Conservation (phyloP, 75 land plant species). For the Pinus taeda region DNA sequence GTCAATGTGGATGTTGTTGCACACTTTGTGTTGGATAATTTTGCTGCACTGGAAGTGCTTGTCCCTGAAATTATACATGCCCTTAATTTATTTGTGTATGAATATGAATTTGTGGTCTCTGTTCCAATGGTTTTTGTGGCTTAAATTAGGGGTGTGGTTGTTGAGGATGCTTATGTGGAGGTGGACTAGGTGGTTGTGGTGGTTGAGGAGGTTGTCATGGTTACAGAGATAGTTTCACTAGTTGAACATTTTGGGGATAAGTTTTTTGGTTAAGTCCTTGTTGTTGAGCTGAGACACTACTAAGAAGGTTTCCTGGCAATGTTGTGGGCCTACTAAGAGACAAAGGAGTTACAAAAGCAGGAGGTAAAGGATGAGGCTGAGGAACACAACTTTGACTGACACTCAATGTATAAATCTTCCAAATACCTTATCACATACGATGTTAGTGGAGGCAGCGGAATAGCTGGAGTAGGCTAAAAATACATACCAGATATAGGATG, state of each 20-base stretch:
- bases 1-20: constrained; percentile 37
- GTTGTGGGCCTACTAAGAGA: constrained; percentile 52
- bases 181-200: constrained; percentile 54
- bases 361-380: constrained; percentile 33
- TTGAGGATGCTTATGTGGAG: constrained; percentile 44
- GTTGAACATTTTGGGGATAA: constrained; percentile 29
- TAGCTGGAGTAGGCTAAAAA: constrained; percentile 14
- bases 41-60: constrained; percentile 18
- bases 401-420: constrained; percentile 35
- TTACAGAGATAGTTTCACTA: constrained; percentile 23
- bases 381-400: constrained; percentile 11
- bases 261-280: constrained; percentile 28
- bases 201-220: constrained; percentile 13
- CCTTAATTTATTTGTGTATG: neutral
- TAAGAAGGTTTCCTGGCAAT: constrained; percentile 19
- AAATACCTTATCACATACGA: constrained; percentile 25
- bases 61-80: neutral
- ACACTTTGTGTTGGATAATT: constrained; percentile 12
- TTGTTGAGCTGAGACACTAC: constrained; percentile 25
- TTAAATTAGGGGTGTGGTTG: constrained; percentile 32
- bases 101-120: constrained; percentile 6
- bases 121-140: constrained; percentile 8
- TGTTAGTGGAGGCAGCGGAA: constrained; percentile 18
- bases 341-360: constrained; percentile 33
- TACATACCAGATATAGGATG: constrained; percentile 16